These are phyloP conservation scores for Botrytis paeoniae DNA, from an alignment of 2,329 filamentous ascomycete genomes.

Conservation along the genomic window DNA sequence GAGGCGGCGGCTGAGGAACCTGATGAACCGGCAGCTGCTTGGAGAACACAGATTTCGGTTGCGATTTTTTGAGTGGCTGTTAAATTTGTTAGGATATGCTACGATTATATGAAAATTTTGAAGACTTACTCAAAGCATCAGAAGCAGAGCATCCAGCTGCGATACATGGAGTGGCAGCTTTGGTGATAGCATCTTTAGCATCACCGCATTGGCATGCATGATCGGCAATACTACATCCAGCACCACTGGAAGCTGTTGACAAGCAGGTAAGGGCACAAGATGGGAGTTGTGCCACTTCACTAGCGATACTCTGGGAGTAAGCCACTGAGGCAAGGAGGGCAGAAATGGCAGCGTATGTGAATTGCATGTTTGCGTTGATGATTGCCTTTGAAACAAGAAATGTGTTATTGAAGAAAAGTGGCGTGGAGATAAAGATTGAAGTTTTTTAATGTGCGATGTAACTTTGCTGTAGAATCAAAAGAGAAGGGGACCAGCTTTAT, in stretches of 20 bases:
- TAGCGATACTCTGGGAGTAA: conserved; percentile 27
- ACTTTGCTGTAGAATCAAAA: neutral
- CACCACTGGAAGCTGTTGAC: conserved; percentile 20
- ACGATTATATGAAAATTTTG: neutral
- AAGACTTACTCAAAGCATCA: conserved; percentile 31
- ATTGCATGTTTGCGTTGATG: conserved; percentile 24
- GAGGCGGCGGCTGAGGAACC: neutral
- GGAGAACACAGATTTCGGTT: neutral
- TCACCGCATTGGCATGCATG: conserved; percentile 31
- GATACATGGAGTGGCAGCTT: conserved; percentile 29
- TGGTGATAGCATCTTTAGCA: conserved; percentile 24
- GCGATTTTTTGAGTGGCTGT: neutral
- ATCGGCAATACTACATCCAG: conserved; percentile 28
- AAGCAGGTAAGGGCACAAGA: conserved; percentile 30
- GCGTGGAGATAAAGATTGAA: neutral
- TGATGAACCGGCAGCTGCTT: neutral
- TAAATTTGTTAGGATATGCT: neutral
- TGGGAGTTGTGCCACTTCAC: conserved; percentile 25
- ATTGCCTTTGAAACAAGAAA: neutral
- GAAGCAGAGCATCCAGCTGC: conserved; percentile 23
- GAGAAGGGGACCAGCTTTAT: neutral
- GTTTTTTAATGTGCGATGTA: neutral
- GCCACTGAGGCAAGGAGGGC: conserved; percentile 24
- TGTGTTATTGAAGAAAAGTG: neutral
- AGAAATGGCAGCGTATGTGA: conserved; percentile 21